Evolutionary conservation across 1,284 basidiomycete species (phyloP).

Genomic region (Clitocybe nebularis): DNA sequence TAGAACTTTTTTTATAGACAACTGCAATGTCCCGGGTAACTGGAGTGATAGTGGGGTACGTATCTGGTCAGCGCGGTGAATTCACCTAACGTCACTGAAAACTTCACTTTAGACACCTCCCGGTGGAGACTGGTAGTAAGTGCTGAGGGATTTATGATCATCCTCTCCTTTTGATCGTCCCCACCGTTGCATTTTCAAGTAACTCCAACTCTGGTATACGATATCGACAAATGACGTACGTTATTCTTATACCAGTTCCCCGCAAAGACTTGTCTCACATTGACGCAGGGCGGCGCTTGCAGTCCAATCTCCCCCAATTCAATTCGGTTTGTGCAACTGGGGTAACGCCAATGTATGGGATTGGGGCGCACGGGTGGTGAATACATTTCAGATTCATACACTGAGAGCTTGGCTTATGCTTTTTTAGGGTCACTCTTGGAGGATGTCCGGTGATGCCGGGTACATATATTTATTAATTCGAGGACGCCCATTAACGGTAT

Average conservation of each 20-base stretch:
- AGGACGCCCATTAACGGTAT: constrained; percentile 7
- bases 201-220: constrained; percentile 54
- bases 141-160: constrained; percentile 9
- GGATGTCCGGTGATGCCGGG: constrained; percentile 48
- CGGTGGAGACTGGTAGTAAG: constrained; percentile 49
- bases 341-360: constrained; percentile 47
- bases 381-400: constrained; percentile 10
- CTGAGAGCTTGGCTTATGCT: background rate
- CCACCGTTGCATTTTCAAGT: constrained; percentile 22
- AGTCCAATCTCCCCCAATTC: constrained; percentile 36
- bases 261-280: background rate
- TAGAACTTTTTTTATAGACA: constrained; percentile 32
- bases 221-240: constrained; percentile 52
- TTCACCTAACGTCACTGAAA: background rate
- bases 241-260: constrained; percentile 10
- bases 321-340: constrained; percentile 51
- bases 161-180: background rate
- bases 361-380: constrained; percentile 50
- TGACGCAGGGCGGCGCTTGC: constrained; percentile 38
- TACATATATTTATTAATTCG: constrained; percentile 10
- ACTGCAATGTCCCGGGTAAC: constrained; percentile 51
- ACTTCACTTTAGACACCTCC: constrained; percentile 29
- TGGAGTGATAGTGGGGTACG: constrained; percentile 43
- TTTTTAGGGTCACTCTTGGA: constrained; percentile 50
- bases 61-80: too few species aligned